Base-by-base conservation (phyloP, 345 rosid species). In the Salix koriyanagi region DNA sequence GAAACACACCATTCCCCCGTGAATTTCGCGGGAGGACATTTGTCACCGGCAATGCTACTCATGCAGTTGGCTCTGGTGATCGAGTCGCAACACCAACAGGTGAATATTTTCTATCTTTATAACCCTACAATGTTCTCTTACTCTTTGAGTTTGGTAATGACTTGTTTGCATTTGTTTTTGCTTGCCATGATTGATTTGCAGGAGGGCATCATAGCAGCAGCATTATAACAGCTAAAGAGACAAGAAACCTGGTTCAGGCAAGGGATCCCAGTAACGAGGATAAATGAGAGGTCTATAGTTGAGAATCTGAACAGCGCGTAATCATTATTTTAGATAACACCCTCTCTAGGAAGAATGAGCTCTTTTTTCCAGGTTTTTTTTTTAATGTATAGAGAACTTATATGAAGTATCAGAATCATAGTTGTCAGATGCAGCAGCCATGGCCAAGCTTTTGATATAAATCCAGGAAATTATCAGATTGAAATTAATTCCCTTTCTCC, bases 201-300 rank as follows among this genome's bases (percentile, higher is more conserved):
- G 91, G 85, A 76, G 91, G 86, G 54, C 86, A 81, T 67, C 90
- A 84, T 70, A 85, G 90, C 72, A 74, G 77, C 78, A n/a, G 76
- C 78, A 25, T 73, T 28, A 54, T 72, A 37, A 69, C 75, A 54
- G 79, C 73, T 11, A 87, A 82, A 68, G 92, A 90, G 50, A 46
- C n/a, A 19, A 87, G 88, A 82, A 90, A 86, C 67, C 77, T 71
- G 23, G 74, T 80, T 76, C 87, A 85, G 74, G 77, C 80, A 75
- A 79, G 84, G 42, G 88, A 89, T 71, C 78, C 90, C 66, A 81
- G 73, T 70, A 69, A 64, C 8, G 87, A 87, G 79, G 89, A 85
- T 77, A 87, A 84, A 79, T 84, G 85, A 73, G 84, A 81, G 70
- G 80, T 71, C 67, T 86, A 56, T 75, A 65, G 70, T 26, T 48